Conservation (phyloP, 176 grass and related monocot species). For the Cenchrus purpureus region DNA sequence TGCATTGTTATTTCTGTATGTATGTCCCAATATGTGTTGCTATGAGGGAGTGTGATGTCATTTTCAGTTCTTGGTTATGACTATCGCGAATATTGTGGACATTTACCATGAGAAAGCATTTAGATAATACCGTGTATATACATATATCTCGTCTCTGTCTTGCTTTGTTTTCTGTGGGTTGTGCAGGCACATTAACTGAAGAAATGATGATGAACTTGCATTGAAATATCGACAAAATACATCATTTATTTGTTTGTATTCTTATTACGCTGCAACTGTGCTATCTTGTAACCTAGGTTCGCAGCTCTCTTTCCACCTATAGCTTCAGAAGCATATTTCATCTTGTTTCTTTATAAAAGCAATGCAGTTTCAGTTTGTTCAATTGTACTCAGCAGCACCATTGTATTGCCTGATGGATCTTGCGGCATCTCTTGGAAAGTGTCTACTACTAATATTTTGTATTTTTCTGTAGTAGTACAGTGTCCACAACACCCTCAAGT, state of each 20-base stretch:
- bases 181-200: not conserved
- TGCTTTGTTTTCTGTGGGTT: not conserved
- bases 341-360: not conserved
- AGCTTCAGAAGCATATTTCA: not conserved
- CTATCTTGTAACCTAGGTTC: not conserved
- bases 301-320: not conserved
- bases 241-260: not conserved
- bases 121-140: not conserved
- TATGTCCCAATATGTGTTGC: not conserved
- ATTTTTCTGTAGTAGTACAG: not conserved
- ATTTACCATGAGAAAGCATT: not conserved
- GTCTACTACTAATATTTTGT: not conserved
- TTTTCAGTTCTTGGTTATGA: not conserved
- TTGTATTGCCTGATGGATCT: not conserved
- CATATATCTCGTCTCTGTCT: not conserved
- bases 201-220: constrained; percentile 13
- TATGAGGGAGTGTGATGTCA: not conserved
- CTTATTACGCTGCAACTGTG: not conserved
- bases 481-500: not conserved
- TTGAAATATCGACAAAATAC: not conserved
- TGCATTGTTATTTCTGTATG: not conserved
- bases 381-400: not conserved
- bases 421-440: not conserved
- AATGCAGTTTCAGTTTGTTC: not conserved
- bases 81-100: constrained; percentile 4